Evolutionary conservation across 1,284 basidiomycete genomes (phyloP), one percentile per base, ranked within the genome.

Genomic region (Mycena sp.): DNA sequence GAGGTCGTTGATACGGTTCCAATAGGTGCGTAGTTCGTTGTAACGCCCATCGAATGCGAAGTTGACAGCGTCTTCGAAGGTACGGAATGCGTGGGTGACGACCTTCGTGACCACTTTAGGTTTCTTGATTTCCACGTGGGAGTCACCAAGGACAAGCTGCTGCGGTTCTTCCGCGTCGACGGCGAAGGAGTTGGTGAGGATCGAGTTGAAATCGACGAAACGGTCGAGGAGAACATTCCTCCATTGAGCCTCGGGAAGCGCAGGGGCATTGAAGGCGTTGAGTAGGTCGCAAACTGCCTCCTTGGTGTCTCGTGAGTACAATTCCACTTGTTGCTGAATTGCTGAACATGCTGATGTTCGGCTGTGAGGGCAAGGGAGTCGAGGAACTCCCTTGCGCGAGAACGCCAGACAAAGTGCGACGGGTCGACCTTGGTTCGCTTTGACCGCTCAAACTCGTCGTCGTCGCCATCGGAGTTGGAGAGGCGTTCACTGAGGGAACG

Each of bases 231-330:
- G 66, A 44, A 78, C 30, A 61, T 74, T 70, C 16, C 41, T 52
- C 77, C 78, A 78, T 37, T 76, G 75, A 0, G 52, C 44, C 34
- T 76, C 73, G 0, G 75, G 75, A 66, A 78, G 50, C 4, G 62
- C 60, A 5, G 67, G 50, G n/a, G 54, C 60, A 22, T 63, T 6
- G 61, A 63, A 56, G 25, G 67, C 3, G 60, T 69, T 69, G 44
- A 25, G 13, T 25, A 69, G 37, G 52, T 69, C 61, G 39, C 38
- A 10, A 38, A 69, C n/a, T 22, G 67, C 25, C n/a, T 41, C 60
- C 16, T 57, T 55, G 46, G 34, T 4, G 37, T 69, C 67, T 4
- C 16, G 52, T 55, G 67, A 69, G 61, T 69, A 57, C 14, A 48
- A 7, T 9, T 63, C 41, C 11, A 69, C 30, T 38, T 63, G 67